Conservation (phyloP, 306 rosid species). For the Lathyrus tuberosus region DNA sequence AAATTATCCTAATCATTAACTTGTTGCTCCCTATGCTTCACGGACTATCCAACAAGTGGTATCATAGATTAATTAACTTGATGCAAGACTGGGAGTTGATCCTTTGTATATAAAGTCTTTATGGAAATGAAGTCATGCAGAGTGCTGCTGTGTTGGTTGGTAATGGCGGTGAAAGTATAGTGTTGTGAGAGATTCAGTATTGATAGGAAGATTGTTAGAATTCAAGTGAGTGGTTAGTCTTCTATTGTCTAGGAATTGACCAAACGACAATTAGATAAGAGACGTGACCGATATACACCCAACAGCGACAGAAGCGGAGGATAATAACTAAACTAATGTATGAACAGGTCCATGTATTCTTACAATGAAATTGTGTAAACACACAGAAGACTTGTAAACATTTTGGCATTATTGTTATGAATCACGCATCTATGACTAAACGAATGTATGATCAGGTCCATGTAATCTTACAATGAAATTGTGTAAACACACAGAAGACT, state of each 20-base stretch:
- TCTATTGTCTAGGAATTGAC: not conserved
- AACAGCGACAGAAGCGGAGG: not conserved
- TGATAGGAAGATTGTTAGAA: not conserved
- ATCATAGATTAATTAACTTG: not conserved
- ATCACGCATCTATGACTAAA: not conserved
- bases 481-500: not conserved
- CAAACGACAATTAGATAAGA: not conserved
- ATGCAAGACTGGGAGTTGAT: not conserved
- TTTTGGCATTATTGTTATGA: not conserved
- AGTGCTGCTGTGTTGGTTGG: not conserved
- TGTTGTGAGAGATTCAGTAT: not conserved
- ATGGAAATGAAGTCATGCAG: not conserved
- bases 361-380: not conserved
- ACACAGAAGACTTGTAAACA: not conserved
- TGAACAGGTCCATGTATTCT: not conserved
- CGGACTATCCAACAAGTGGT: not conserved
- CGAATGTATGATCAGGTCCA: not conserved
- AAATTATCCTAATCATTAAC: not conserved
- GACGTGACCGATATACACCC: not conserved
- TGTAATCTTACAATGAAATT: not conserved
- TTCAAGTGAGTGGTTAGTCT: not conserved
- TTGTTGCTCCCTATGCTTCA: not conserved
- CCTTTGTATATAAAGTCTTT: not conserved
- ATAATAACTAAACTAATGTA: not conserved
- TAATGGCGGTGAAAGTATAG: not conserved